Conservation (phyloP, 306 rosid genomes). For the Mucuna pruriens region DNA sequence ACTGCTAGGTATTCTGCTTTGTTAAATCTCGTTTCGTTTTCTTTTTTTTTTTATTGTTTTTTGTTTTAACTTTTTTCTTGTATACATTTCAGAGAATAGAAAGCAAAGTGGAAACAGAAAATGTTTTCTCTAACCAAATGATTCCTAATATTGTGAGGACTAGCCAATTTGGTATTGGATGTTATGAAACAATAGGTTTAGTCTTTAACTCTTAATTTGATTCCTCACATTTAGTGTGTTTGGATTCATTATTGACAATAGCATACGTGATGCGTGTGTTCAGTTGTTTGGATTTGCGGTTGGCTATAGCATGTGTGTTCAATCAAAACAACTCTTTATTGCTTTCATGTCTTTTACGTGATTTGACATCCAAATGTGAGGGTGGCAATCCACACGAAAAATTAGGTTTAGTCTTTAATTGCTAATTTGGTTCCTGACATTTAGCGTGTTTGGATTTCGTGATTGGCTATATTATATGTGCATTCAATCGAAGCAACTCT, state of each 20-base stretch:
- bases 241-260: too few relatives aligned
- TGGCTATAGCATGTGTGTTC: too few relatives aligned
- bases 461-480: not conserved
- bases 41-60: not conserved
- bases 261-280: too few relatives aligned
- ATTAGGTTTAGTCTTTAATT: not conserved
- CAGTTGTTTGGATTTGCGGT: too few relatives aligned
- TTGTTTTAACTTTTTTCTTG: not conserved
- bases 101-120: not conserved
- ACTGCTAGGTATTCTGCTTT: slow-evolving; percentile 80
- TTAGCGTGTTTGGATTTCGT: not conserved
- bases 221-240: too few relatives aligned
- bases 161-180: not conserved
- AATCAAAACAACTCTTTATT: too few relatives aligned
- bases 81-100: not conserved
- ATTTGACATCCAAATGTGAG: too few relatives aligned
- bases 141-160: not conserved
- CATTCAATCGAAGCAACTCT: not conserved
- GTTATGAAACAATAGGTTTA: not conserved
- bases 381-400: too few relatives aligned
- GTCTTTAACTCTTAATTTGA: too few relatives aligned
- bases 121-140: not conserved
- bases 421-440: not conserved
- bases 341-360: too few relatives aligned
- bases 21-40: too few relatives aligned